Base-by-base conservation (phyloP, 106 monocot genomes). In the Iris macrosiphon region DNA sequence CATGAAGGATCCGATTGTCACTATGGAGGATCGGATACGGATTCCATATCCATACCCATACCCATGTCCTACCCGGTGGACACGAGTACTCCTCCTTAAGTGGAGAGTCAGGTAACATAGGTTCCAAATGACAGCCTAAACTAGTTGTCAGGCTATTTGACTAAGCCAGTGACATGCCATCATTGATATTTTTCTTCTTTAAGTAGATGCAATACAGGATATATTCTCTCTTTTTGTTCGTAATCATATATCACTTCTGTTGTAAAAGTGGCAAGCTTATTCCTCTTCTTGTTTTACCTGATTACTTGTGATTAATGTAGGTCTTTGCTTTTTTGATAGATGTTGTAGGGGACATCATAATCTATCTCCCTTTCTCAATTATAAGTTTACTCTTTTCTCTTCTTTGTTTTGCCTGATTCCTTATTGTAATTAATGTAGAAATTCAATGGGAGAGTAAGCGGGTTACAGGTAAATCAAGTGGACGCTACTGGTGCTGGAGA, bases 401-500 rank as follows among this genome's bases (percentile, higher is more conserved):
- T 14, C 17, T 9, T 27, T 56, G n/a, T 27, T 17, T 7, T 25
- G 3, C 14, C 3, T 49, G 9, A 15, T 23, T 15, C 14, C 8
- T 57, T 27, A 4, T 7, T 51, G 9, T 52, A 29, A 45, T 16
- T 24, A 9, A 23, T 64, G 26, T 61, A 96, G 95, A 74, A 79
- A 16, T 96, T 86, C 41, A 65, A 31, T 46, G 95, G 95, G 55
- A 96, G 74, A 60, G 85, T 96, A 21, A 21, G 66, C 60, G 95
- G 89, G 33, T 53, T 96, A 35, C 76, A 82, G 60, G 95, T 89
- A 27, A 63, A 79, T 23, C 62, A 71, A 51, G 82, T 96, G 39
- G 95, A 96, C 44, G 68, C 95, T 27, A 96, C 95, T 45, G 95
- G 95, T 59, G 95, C 95, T 80, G 95, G 95, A 34, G 95, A 96